Percentiles rank a stretch among this genome's conserved stretches.
These are phyloP conservation scores for Xerocomus cyaneibrunnescens DNA, from an alignment of 1,284 basidiomycete genomes.

Conservation along the genomic window DNA sequence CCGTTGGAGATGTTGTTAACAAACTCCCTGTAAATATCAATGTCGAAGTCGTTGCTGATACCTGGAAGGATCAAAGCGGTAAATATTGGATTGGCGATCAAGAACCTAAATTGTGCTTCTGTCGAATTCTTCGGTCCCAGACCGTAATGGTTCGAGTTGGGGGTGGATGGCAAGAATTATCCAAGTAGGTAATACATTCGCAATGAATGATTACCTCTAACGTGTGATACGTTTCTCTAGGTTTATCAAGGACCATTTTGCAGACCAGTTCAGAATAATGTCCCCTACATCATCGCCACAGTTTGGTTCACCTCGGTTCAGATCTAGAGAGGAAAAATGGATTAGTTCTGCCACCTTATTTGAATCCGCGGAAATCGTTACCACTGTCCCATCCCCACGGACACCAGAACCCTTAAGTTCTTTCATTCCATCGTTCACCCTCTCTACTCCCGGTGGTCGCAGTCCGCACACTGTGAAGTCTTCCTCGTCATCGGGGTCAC, in stretches of 20 bases:
- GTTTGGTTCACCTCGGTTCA: constrained; percentile 36
- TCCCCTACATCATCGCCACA: constrained; percentile 56
- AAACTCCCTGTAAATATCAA: constrained; percentile 84
- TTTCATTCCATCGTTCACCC: constrained; percentile 46
- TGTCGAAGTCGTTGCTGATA: constrained; percentile 77
- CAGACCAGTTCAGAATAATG: constrained; percentile 70
- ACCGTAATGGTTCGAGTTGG: constrained; percentile 96
- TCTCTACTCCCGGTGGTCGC: constrained; percentile 47
- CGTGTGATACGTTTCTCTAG: constrained; percentile 41
- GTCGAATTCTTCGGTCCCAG: constrained; percentile 86
- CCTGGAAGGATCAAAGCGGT: constrained; percentile 88
- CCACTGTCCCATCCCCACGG: constrained; percentile 52
- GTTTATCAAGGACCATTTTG: constrained; percentile 84
- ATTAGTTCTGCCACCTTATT: constrained; percentile 74
- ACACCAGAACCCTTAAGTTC: constrained; percentile 67
- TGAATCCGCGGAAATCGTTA: constrained; percentile 47
- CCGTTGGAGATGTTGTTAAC: constrained; percentile 89
- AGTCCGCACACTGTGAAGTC: constrained; percentile 48
- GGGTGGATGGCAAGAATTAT: constrained; percentile 91
- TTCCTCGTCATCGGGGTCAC: constrained; percentile 49
- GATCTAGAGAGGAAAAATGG: constrained; percentile 69
- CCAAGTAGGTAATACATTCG: constrained; percentile 57
- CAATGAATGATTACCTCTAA: neutral
- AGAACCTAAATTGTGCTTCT: constrained; percentile 87
- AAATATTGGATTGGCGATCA: constrained; percentile 95